Evolutionary conservation across 192 early-diverging fungal species (phyloP).

Genomic region (Geranomyces variabilis): DNA sequence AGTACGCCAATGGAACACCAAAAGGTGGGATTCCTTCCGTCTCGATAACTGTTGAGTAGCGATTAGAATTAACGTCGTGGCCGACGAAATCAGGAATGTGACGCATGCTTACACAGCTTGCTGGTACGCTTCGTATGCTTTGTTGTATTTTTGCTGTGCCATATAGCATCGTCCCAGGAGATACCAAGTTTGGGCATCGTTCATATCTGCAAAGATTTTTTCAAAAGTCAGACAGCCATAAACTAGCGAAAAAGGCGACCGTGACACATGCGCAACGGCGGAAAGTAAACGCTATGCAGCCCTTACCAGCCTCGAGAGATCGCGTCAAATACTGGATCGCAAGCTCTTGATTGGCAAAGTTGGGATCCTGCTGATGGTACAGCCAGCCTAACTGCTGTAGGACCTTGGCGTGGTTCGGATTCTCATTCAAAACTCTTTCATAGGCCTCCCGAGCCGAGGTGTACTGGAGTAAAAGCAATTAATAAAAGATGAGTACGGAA

Average conservation of each 20-base stretch:
- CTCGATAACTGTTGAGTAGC: conserved; percentile 59
- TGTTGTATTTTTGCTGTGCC: conserved; percentile 90
- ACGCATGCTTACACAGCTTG: conserved; percentile 74
- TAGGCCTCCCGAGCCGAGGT: conserved; percentile 82
- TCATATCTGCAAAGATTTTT: conserved; percentile 59
- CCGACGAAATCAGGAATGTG: neutral
- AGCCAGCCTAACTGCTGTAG: conserved; percentile 96
- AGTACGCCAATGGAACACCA: conserved; percentile 99
- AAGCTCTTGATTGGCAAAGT: conserved; percentile 80
- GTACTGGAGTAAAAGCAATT: conserved; percentile 40
- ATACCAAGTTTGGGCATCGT: conserved; percentile 94
- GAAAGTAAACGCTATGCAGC: too few species aligned
- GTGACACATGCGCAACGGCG: too few species aligned
- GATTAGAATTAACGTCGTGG: neutral
- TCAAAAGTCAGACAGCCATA: too few species aligned
- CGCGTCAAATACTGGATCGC: conserved; percentile 83
- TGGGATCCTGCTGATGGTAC: conserved; percentile 85
- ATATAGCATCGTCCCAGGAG: conserved; percentile 95
- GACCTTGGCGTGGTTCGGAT: conserved; percentile 92
- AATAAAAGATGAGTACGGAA: neutral
- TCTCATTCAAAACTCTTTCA: conserved; percentile 85
- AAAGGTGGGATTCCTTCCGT: conserved; percentile 91
- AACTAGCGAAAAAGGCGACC: too few species aligned
- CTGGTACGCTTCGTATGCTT: conserved; percentile 97
- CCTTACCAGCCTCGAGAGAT: conserved; percentile 74